Conservation (phyloP, 345 rosid species). For the Hevea brasiliensis region DNA sequence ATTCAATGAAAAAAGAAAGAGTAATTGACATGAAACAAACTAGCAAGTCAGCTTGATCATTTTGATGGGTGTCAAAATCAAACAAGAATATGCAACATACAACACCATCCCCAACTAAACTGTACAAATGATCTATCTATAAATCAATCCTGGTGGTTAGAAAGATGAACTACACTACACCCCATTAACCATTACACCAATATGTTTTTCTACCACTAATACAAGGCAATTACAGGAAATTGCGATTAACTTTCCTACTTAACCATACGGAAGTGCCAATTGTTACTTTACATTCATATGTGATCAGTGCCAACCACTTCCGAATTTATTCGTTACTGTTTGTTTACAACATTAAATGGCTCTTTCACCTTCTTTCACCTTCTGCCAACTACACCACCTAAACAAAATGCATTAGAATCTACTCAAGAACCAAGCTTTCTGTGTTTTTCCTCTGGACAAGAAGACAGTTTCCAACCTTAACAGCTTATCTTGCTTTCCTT, state of each 20-base stretch:
- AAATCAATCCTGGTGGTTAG: conserved; percentile 28
- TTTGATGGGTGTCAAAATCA: conserved; percentile 23
- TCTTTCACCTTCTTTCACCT: conserved; percentile 25
- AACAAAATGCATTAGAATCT: conserved; percentile 11
- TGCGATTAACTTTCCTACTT: conserved; percentile 21
- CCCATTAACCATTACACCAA: conserved; percentile 11
- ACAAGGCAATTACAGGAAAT: conserved; percentile 10
- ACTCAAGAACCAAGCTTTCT: conserved; percentile 14
- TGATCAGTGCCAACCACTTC: conserved; percentile 11
- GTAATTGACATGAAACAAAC: background rate
- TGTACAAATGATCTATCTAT: conserved; percentile 33
- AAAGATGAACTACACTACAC: conserved; percentile 22
- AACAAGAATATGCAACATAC: conserved; percentile 26
- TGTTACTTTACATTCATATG: conserved; percentile 34
- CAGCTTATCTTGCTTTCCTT: conserved; percentile 38
- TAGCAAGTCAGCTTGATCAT: background rate
- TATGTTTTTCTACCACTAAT: conserved; percentile 18
- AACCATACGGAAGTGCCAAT: conserved; percentile 21
- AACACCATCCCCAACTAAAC: conserved; percentile 25
- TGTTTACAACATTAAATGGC: conserved; percentile 36
- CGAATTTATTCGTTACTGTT: conserved; percentile 27
- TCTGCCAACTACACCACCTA: conserved; percentile 13
- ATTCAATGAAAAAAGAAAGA: too few relatives aligned
- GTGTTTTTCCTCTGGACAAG: conserved; percentile 2
- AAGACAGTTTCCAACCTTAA: background rate